A percentile compares a stretch with the other conserved stretches of the same genome.
Evolutionary conservation across 2,329 filamentous ascomycete genomes (phyloP).

Genomic region (Esteya vermicola): DNA sequence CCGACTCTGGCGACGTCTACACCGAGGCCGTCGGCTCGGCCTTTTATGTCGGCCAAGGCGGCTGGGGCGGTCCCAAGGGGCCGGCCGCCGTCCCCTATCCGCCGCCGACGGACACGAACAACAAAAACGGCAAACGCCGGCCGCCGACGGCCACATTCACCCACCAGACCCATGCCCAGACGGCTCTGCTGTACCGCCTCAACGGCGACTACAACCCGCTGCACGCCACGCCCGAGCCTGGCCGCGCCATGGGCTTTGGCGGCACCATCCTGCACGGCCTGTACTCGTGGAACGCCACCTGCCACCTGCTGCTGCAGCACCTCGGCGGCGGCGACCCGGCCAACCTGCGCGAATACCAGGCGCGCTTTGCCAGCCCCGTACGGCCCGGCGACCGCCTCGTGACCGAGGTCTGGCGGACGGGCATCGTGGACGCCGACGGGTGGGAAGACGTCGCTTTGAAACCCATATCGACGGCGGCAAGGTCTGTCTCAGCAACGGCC

Average conservation of each 20-base stretch:
- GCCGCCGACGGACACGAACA: conserved; percentile 55
- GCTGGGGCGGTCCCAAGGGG: conserved; percentile 84
- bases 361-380: conserved; percentile 74
- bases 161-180: conserved; percentile 57
- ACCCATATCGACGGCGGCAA: conserved; percentile 69
- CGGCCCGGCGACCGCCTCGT: conserved; percentile 70
- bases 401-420: conserved; percentile 69
- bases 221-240: conserved; percentile 74
- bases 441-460: conserved; percentile 78
- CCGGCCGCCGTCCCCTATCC: conserved; percentile 67
- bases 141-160: conserved; percentile 57
- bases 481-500: conserved; percentile 75
- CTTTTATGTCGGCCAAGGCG: conserved; percentile 68
- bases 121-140: too few relatives aligned
- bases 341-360: conserved; percentile 80
- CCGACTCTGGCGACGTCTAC: conserved; percentile 54
- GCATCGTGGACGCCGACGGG: conserved; percentile 63
- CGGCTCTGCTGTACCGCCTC: conserved; percentile 64
- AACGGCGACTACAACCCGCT: conserved; percentile 94
- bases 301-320: conserved; percentile 56
- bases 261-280: conserved; percentile 82
- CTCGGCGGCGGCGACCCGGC: conserved; percentile 64
- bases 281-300: conserved; percentile 72
- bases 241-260: conserved; percentile 80
- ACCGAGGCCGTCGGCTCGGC: conserved; percentile 51